Evolutionary conservation across 2,329 filamentous ascomycete species (phyloP).

Genomic region (Scedosporium apiospermum): DNA sequence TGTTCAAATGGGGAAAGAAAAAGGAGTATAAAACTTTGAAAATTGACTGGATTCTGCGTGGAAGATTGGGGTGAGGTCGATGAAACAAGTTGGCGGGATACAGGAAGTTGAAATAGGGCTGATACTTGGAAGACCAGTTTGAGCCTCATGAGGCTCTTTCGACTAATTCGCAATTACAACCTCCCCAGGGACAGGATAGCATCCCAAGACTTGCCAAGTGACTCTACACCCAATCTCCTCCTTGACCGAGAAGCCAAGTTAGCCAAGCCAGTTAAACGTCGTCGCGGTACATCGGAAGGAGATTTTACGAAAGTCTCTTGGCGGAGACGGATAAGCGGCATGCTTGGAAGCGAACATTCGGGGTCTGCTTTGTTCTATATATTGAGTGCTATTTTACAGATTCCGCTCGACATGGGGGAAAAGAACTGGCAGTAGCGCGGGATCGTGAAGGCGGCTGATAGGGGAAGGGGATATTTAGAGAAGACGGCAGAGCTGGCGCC

Average conservation of each 20-base stretch:
- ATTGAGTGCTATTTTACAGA: not conserved
- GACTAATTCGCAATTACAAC: not conserved
- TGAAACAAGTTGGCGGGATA: not conserved
- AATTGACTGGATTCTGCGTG: not conserved
- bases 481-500: not conserved
- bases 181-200: not conserved
- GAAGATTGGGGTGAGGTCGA: not conserved
- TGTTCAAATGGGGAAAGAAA: not conserved
- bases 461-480: not conserved
- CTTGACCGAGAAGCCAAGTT: not conserved
- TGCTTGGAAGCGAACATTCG: not conserved
- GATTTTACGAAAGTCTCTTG: not conserved
- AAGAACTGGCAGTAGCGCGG: not conserved
- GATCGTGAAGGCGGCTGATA: not conserved
- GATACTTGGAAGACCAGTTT: not conserved
- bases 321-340: not conserved
- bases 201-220: not conserved
- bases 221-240: not conserved
- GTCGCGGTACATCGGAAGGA: not conserved
- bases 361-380: not conserved
- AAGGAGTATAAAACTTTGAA: not conserved
- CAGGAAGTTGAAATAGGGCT: not conserved
- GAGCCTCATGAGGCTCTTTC: not conserved
- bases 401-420: not conserved
- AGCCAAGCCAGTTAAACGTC: not conserved